These are phyloP conservation scores for Leishmania gerbilli DNA, from an alignment of 208 protist species.

Conservation along the genomic window DNA sequence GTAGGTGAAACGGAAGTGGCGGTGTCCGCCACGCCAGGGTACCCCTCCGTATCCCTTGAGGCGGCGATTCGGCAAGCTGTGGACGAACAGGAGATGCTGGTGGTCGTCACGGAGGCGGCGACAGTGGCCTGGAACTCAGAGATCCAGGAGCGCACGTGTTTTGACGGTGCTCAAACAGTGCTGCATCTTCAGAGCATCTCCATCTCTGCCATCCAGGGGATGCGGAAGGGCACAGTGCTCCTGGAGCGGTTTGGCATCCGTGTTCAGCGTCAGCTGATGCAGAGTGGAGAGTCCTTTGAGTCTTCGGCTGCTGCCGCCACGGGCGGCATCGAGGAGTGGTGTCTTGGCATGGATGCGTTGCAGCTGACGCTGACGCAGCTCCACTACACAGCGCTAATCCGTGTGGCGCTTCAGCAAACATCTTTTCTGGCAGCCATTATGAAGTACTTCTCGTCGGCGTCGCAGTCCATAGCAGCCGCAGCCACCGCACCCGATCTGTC, in stretches of 20 bases:
- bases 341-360: constrained; percentile 19
- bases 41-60: background rate
- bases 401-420: constrained; percentile 25
- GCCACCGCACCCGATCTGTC: background rate
- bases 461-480: constrained; percentile 8
- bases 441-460: constrained; percentile 13
- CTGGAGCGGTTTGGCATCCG: constrained; percentile 16
- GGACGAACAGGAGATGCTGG: constrained; percentile 7
- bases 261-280: constrained; percentile 9
- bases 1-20: constrained; percentile 10
- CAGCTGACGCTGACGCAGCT: constrained; percentile 30
- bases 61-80: constrained; percentile 9
- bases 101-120: constrained; percentile 14
- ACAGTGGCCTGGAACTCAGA: constrained; percentile 23
- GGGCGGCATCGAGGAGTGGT: constrained; percentile 24
- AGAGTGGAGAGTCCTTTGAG: background rate
- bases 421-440: constrained; percentile 14
- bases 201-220: constrained; percentile 17
- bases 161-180: constrained; percentile 7
- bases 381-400: constrained; percentile 31
- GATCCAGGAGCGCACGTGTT: background rate
- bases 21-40: background rate
- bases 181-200: constrained; percentile 24
- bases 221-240: constrained; percentile 9
- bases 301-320: background rate